Evolutionary conservation across 352 stramenopile genomes (phyloP), one percentile per base, ranked within the genome.

Genomic region (Globisporangium abappressorium): DNA sequence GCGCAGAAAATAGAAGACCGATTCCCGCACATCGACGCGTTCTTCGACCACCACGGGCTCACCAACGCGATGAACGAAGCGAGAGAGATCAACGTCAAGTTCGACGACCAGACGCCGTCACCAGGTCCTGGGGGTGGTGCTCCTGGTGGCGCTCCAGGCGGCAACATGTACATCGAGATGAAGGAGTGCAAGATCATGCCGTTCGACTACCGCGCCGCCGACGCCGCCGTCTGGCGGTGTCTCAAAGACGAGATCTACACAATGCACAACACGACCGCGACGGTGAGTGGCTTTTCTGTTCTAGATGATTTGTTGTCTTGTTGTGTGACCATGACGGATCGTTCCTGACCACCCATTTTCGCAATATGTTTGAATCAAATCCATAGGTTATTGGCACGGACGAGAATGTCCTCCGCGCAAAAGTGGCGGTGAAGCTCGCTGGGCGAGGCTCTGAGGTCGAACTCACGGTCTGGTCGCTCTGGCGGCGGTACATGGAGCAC

Each of bases 171-270:
- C 24, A 14, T 87, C 69, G 79, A 87, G 54, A 73, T 87, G 64
- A 83, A 84, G 63, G 79, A 87, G 58, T 68, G 69, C 58, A 84
- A 82, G 66, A 78, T 87, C 38, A 60, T 87, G 56, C 79, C 79
- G 22, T 87, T 87, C 62, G 71, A 80, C 64, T 77, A 82, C 5
- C 57, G 70, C 22, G 66, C 62, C 14, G 79, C 73, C 51, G 71
- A 72, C 11, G 36, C 61, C 5, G 79, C 79, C 5, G 51, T 82
- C 20, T 87, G 79, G 79, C 65, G 74, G 28, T 80, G 73, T 33
- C 65, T 85, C 22, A 58, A 59, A 22, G 24, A n/a, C 64, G 64
- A 70, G 57, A 63, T 70, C 64, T 64, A 64, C 43, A 65, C 57
- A 43, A 65, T 70, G 64, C 64, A 70, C 22, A 70, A 70, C 34